Evolutionary conservation across 2,329 filamentous ascomycete genomes (phyloP).

Genomic region (Exophiala viscosa): DNA sequence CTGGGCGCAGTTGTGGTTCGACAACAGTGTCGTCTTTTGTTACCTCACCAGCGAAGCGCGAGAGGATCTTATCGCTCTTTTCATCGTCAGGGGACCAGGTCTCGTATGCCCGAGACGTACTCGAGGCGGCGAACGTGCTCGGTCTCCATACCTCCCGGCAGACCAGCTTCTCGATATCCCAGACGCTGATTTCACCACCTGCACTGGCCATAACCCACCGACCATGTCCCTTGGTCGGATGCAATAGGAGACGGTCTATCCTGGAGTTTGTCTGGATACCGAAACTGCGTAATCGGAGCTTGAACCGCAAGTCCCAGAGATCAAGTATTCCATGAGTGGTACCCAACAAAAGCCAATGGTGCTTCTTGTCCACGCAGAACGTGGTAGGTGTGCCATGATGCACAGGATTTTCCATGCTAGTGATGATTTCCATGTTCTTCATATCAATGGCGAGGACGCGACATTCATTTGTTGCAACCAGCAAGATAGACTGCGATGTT

Average conservation of each 20-base stretch:
- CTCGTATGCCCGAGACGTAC: conserved; percentile 61
- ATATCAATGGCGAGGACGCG: conserved; percentile 81
- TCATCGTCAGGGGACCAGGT: conserved; percentile 90
- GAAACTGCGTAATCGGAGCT: conserved; percentile 81
- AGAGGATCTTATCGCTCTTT: conserved; percentile 78
- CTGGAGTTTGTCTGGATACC: conserved; percentile 78
- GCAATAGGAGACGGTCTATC: conserved; percentile 59
- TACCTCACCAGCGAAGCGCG: conserved; percentile 65
- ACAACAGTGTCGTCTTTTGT: conserved; percentile 12
- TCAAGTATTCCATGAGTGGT: conserved; percentile 91
- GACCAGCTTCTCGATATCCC: conserved; percentile 86
- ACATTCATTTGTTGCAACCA: conserved; percentile 82
- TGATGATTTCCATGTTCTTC: conserved; percentile 77
- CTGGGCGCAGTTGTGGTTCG: conserved; percentile 1
- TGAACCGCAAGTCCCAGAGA: conserved; percentile 96
- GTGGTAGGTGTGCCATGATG: conserved; percentile 89
- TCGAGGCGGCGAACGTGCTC: conserved; percentile 18
- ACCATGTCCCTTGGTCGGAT: conserved; percentile 72
- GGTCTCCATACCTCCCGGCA: conserved; percentile 84
- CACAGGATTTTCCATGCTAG: conserved; percentile 77
- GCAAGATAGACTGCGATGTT: conserved; percentile 66
- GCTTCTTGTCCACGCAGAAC: conserved; percentile 80
- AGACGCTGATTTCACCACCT: conserved; percentile 87
- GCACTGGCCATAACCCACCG: conserved; percentile 86
- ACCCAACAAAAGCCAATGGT: conserved; percentile 86